Conservation (phyloP, 2,329 filamentous ascomycete genomes). For the Dactylellina cionopaga region DNA sequence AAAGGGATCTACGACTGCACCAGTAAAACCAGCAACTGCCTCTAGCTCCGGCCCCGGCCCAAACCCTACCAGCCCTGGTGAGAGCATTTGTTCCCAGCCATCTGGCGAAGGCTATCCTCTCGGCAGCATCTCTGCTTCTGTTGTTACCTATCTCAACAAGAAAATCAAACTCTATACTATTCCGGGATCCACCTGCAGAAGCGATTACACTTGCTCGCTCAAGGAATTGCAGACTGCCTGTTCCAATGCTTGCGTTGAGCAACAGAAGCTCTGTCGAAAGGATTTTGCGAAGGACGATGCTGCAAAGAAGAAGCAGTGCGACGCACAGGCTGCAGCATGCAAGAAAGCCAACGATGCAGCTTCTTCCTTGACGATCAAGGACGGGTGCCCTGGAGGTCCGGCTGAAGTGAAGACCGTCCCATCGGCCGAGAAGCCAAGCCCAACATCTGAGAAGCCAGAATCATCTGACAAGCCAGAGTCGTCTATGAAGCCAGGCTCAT, state of each 20-base stretch:
- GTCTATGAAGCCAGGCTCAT: no score
- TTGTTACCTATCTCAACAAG: neutral
- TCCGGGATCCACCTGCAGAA: slow-evolving; percentile 10
- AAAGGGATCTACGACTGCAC: neutral
- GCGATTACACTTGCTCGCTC: slow-evolving; percentile 16
- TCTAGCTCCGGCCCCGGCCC: no score
- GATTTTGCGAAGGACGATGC: neutral
- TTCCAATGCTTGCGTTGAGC: slow-evolving; percentile 20
- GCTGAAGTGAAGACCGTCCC: no score
- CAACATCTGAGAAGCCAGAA: no score
- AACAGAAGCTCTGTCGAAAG: neutral
- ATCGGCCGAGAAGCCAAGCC: no score
- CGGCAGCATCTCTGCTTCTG: neutral
- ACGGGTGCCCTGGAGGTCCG: neutral
- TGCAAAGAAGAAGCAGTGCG: slow-evolving; percentile 12
- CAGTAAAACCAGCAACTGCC: neutral
- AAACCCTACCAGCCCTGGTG: neutral
- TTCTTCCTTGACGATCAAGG: neutral
- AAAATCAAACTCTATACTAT: slow-evolving; percentile 11
- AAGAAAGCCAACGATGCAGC: neutral
- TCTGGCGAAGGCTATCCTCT: neutral
- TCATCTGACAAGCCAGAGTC: no score
- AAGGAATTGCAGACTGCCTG: slow-evolving; percentile 4
- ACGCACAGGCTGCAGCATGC: neutral
- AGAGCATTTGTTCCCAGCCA: neutral